Evolutionary conservation across 75 land plant species (phyloP), one percentile per base, ranked within the genome.

Genomic region (Cryptomeria japonica): DNA sequence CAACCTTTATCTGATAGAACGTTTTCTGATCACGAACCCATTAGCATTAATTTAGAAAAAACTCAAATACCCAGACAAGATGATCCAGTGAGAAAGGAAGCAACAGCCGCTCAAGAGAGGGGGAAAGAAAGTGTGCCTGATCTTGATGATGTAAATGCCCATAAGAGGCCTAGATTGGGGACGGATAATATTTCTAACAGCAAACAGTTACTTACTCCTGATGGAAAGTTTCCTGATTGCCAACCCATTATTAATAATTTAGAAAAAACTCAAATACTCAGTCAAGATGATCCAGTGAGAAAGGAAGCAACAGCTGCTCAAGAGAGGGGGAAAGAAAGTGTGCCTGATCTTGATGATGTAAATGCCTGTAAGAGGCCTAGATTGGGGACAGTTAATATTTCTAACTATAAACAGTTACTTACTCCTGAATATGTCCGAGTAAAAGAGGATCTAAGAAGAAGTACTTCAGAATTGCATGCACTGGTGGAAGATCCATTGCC

Each of bases 401-500:
- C 82, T 79, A 11, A 80, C 31, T 44, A 25, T 80, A 80, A 80
- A 80, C 31, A 11, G 37, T 73, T 73, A 12, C n/a, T n/a, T 9
- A 77, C 83, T 22, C 49, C 87, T 76, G 89, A 56, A 49, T 36
- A 76, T 76, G 18, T 37, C 0, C n/a, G 31, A 42, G 46, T n/a
- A 28, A 31, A 46, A 18, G 44, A 88, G 53, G 70, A 41, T 19
- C 87, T 88, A 75, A 53, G 47, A 39, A 51, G 78, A 55, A 88
- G 87, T 22, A 36, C 9, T 36, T 32, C 1, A 41, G 82, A 85
- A 41, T 64, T 88, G 31, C 78, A 88, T 28, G 37, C 25, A 13
- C 82, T 42, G 61, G 89, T 85, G 39, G 87, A 88, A 3, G 89
- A 88, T 44, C 89, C 87, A 37, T 82, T 88, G 76, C 68, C 83